Conservation (phyloP, 176 grass and related monocot species). For the Chrysopogon serrulatus region DNA sequence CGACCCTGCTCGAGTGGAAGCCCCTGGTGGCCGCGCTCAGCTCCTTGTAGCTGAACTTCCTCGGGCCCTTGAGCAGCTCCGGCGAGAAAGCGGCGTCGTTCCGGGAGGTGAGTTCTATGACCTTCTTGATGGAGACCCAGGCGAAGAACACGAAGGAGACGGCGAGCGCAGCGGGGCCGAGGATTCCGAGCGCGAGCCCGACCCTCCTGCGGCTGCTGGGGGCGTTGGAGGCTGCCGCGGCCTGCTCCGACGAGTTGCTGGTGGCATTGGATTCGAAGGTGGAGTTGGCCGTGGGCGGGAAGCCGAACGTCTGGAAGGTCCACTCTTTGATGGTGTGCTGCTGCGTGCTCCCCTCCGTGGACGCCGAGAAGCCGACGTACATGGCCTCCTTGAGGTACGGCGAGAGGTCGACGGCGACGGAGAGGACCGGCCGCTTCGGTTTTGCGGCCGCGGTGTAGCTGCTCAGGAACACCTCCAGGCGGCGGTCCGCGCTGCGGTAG, state of each 20-base stretch:
- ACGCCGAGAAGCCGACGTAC: constrained; percentile 90
- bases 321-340: constrained; percentile 69
- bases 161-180: constrained; percentile 55
- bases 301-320: constrained; percentile 59
- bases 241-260: constrained; percentile 11
- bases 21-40: constrained; percentile 63
- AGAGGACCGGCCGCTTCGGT: constrained; percentile 45
- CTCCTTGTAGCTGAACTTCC: constrained; percentile 87
- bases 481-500: constrained; percentile 33
- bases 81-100: constrained; percentile 28
- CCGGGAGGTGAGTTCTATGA: constrained; percentile 26
- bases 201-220: constrained; percentile 21
- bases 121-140: constrained; percentile 54
- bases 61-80: constrained; percentile 65
- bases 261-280: not conserved
- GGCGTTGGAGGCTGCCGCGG: not conserved
- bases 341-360: constrained; percentile 77
- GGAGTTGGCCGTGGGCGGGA: constrained; percentile 27
- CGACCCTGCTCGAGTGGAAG: constrained; percentile 65
- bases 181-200: constrained; percentile 46
- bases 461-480: constrained; percentile 52
- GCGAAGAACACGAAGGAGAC: constrained; percentile 49
- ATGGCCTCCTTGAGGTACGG: constrained; percentile 42
- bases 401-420: constrained; percentile 45
- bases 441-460: constrained; percentile 21